Conservation (phyloP, 805 yeast genomes). For the Wickerhamiella hasegawae region DNA sequence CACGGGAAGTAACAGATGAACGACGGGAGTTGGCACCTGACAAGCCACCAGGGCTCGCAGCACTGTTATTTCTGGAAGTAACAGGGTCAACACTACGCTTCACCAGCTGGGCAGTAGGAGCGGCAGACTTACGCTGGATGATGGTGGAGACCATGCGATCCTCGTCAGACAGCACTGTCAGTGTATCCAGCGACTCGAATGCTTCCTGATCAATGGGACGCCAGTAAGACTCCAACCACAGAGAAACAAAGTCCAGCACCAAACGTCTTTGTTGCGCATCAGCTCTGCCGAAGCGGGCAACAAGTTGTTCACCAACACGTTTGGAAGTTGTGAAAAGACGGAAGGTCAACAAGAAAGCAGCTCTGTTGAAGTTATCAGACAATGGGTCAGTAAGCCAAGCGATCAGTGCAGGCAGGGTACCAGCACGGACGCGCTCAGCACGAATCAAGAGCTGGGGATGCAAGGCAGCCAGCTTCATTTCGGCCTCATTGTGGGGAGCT, state of each 20-base stretch:
- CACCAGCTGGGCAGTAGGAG: neutral
- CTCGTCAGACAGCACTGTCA: neutral
- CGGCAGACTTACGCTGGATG: neutral
- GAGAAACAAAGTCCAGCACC: conserved; percentile 9
- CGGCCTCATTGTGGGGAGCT: conserved; percentile 11
- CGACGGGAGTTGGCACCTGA: neutral
- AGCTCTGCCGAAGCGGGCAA: conserved; percentile 27
- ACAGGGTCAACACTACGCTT: neutral
- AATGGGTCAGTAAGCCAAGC: conserved; percentile 14
- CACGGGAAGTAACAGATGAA: neutral
- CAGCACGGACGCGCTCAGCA: conserved; percentile 20
- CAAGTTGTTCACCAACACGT: conserved; percentile 52
- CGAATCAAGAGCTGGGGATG: conserved; percentile 10
- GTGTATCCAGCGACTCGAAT: neutral
- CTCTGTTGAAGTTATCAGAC: conserved; percentile 31
- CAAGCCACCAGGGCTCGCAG: neutral
- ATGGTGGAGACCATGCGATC: neutral
- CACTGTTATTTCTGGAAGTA: neutral
- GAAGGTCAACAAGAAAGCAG: conserved; percentile 66
- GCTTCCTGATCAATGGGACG: conserved; percentile 39
- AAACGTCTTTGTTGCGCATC: neutral
- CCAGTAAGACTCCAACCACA: conserved; percentile 90
- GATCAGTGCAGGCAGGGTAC: conserved; percentile 19
- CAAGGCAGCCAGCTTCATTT: neutral
- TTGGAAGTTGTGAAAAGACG: conserved; percentile 52